These are phyloP conservation scores for Hypoxylon sp. DNA, from an alignment of 2,329 filamentous ascomycete genomes.

Conservation along the genomic window DNA sequence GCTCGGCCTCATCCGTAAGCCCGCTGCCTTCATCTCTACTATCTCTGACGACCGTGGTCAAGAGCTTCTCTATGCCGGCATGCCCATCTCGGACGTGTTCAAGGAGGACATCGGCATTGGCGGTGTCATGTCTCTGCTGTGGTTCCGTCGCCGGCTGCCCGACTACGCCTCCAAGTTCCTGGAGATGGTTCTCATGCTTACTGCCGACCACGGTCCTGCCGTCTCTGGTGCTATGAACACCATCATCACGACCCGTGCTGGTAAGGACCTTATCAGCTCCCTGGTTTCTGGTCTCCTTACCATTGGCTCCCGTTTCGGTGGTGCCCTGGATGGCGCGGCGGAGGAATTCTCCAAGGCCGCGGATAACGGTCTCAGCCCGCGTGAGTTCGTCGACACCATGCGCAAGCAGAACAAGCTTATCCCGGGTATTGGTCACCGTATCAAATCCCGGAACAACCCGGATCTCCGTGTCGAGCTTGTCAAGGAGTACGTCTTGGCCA, in stretches of 20 bases:
- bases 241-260: slow-evolving; percentile 98
- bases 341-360: slow-evolving; percentile 99
- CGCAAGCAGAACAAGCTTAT: slow-evolving; percentile 99
- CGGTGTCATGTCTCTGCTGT: slow-evolving; percentile 99
- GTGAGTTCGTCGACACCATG: slow-evolving; percentile 99
- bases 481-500: slow-evolving; percentile 97
- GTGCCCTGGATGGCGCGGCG: slow-evolving; percentile 95
- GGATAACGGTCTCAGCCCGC: slow-evolving; percentile 96
- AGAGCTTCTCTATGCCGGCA: slow-evolving; percentile 97
- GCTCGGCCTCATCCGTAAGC: slow-evolving; percentile 98
- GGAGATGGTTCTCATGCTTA: slow-evolving; percentile 99
- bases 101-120: slow-evolving; percentile 98
- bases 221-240: slow-evolving; percentile 99
- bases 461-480: slow-evolving; percentile 99
- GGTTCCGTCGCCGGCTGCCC: slow-evolving; percentile 98
- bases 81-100: slow-evolving; percentile 99
- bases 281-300: slow-evolving; percentile 96
- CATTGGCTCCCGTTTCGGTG: slow-evolving; percentile 97
- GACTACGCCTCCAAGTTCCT: slow-evolving; percentile 98
- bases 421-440: slow-evolving; percentile 97
- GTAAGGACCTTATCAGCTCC: slow-evolving; percentile 96
- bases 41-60: slow-evolving; percentile 99
- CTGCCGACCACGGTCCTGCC: slow-evolving; percentile 97
- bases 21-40: slow-evolving; percentile 98
- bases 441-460: slow-evolving; percentile 99